Evolutionary conservation across 2,329 filamentous ascomycete genomes (phyloP).

Genomic region (Neurospora sp.): DNA sequence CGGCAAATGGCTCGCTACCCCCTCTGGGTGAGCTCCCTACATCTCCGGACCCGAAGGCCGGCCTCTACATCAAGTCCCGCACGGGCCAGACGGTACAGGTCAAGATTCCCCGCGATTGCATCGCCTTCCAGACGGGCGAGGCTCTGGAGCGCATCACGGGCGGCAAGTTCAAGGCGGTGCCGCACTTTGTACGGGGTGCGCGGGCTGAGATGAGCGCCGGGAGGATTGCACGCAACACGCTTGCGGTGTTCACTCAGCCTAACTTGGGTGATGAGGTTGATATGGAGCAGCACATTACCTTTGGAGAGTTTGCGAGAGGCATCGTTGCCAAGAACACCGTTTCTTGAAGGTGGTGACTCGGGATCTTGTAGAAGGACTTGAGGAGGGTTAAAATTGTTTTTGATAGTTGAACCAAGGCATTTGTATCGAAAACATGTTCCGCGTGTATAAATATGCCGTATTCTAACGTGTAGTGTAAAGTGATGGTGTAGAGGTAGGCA

Average conservation of each 20-base stretch:
- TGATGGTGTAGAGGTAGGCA: not conserved
- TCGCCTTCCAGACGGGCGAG: slow-evolving; percentile 94
- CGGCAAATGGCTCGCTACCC: slow-evolving; percentile 25
- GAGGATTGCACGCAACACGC: slow-evolving; percentile 67
- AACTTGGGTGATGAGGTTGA: slow-evolving; percentile 77
- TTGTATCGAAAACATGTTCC: not conserved
- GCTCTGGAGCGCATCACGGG: slow-evolving; percentile 81
- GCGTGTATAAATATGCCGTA: too few species aligned
- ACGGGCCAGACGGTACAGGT: slow-evolving; percentile 79
- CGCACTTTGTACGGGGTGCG: slow-evolving; percentile 84
- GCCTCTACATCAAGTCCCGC: slow-evolving; percentile 88
- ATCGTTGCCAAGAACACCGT: slow-evolving; percentile 52
- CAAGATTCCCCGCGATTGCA: slow-evolving; percentile 78
- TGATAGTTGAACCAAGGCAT: not conserved
- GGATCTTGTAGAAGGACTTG: not conserved
- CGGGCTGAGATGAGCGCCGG: slow-evolving; percentile 40
- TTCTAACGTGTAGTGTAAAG: not conserved
- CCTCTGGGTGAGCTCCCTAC: slow-evolving; percentile 59
- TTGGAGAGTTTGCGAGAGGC: slow-evolving; percentile 63
- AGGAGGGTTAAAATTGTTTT: not conserved
- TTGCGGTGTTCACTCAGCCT: slow-evolving; percentile 95
- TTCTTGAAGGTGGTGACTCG: slow-evolving; percentile 6
- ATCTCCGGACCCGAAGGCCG: slow-evolving; percentile 75
- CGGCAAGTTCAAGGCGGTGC: slow-evolving; percentile 88
- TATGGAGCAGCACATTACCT: slow-evolving; percentile 53